Evolutionary conservation across 805 yeast genomes (phyloP), one percentile per base, ranked within the genome.

Genomic region (Torulaspora quercuum): DNA sequence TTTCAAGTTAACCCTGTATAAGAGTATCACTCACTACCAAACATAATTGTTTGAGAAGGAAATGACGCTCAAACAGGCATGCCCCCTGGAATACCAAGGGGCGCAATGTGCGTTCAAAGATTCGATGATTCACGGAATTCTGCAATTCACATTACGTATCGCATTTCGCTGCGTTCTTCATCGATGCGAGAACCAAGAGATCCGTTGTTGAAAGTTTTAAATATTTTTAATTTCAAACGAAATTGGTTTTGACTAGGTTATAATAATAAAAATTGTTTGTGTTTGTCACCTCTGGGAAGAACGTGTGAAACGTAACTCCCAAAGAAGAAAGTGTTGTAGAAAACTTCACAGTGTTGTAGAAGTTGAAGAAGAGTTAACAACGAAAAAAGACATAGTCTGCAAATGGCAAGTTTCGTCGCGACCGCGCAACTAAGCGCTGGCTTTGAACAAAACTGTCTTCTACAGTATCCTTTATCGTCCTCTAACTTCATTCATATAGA

Each of bases 101-200:
- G 68, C 57, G 68, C 68, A 64, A 64, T 63, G 67, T 64, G 69
- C 67, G 68, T 64, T 64, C 67, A 62, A 64, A 63, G 60, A 62
- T 61, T 64, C 65, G 64, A 61, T 64, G 69, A 64, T 60, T 60
- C 65, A 61, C 67, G 61, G 59, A 57, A 42, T 41, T 47, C 51
- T 47, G 51, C 51, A 47, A 47, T 47, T 47, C 68, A 61, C 65
- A 61, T 45, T 55, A 63, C 67, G 52, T 63, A 61, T 63, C 68
- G 67, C 67, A 57, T 49, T 61, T 63, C 63, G 67, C 68, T 63
- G 67, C 68, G 67, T 61, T 61, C 67, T 63, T 63, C 67, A 63
- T 63, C 67, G 67, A 58, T 63, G 66, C 61, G 65, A 60, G 66
- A 61, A 54, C 65, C 67, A 61, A 63, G 66, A 61, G 66, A 61